Evolutionary conservation across 2,329 filamentous ascomycete species (phyloP), one percentile per base, ranked within the genome.

Genomic region (Fusarium sp.): DNA sequence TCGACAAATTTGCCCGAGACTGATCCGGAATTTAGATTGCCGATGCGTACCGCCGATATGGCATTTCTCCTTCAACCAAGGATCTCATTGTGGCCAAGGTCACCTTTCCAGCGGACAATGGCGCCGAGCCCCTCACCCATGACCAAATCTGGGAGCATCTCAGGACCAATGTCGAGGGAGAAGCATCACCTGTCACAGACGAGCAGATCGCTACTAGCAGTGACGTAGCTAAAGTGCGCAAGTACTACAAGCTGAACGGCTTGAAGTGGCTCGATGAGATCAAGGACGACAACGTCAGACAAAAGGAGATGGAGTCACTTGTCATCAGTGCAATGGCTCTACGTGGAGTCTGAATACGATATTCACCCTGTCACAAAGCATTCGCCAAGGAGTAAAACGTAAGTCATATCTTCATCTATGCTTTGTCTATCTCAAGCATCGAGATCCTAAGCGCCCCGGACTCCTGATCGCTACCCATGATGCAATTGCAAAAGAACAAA

Each of bases 11-110:
- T 36, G 27, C 20, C 55, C 20, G n/a, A 58, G 59, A 53, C 69
- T 69, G 57, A 74, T 72, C 55, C 55, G 5, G 58, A 60, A 35
- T 35, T 8, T 60, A 97, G 94, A 98, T 99, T 79, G 90, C 94
- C 60, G 95, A 98, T 76, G 92, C 95, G 0, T 98, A 98, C 83
- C 92, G 94, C 35, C 92, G 92, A 62, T 98, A 96, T 79, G 96
- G 96, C 56, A 91, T 98, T 66, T 86, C 89, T 1, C 90, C 94
- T 14, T 84, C 86, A 12, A 96, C 93, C 3, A 91, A 87, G 51
- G 83, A 92, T 75, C 83, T 99, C n/a, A 84, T 98, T 4, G 91
- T 94, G 8, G 87, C 98, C 78, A 98, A 98, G 80, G 87, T 98
- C 27, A 88, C 91, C 11, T 86, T 87, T 17, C 85, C 86, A 0